Evolutionary conservation across 345 rosid species (phyloP).

Genomic region (Reutealis trisperma): DNA sequence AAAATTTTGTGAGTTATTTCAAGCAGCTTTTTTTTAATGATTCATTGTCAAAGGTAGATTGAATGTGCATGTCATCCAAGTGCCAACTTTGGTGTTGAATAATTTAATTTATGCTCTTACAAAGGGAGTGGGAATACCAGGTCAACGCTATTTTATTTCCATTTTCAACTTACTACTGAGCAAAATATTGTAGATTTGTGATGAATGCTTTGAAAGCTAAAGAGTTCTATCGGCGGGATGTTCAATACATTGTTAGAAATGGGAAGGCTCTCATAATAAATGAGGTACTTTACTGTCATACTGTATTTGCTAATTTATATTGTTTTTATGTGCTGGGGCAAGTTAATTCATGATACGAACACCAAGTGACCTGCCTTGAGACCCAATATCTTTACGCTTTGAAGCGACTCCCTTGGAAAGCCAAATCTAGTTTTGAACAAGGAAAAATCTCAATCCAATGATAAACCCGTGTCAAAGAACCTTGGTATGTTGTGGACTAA

Average conservation of each 20-base stretch:
- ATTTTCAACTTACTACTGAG: constrained; percentile 14
- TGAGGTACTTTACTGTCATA: constrained; percentile 55
- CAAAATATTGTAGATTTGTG: constrained; percentile 65
- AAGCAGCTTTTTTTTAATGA: not conserved
- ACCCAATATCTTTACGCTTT: no score
- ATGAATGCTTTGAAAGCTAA: constrained; percentile 95
- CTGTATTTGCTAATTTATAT: not conserved
- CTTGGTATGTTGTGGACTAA: no score
- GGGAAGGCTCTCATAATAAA: constrained; percentile 92
- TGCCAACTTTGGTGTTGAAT: not conserved
- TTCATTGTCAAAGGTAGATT: not conserved
- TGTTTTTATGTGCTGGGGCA: not conserved
- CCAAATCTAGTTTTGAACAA: no score
- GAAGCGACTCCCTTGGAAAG: no score
- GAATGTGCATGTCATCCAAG: not conserved
- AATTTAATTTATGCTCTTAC: not conserved
- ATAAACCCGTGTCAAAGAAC: no score
- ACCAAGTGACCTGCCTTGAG: no score
- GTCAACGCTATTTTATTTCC: constrained; percentile 9
- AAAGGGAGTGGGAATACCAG: constrained; percentile 1
- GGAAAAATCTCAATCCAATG: no score
- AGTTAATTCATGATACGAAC: no score
- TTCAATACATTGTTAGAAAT: constrained; percentile 86
- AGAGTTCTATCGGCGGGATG: constrained; percentile 91
- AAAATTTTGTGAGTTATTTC: not conserved